phyloP scores from a whole-genome alignment of 2,329 filamentous ascomycete species.

The Penicillium sp. region DNA sequence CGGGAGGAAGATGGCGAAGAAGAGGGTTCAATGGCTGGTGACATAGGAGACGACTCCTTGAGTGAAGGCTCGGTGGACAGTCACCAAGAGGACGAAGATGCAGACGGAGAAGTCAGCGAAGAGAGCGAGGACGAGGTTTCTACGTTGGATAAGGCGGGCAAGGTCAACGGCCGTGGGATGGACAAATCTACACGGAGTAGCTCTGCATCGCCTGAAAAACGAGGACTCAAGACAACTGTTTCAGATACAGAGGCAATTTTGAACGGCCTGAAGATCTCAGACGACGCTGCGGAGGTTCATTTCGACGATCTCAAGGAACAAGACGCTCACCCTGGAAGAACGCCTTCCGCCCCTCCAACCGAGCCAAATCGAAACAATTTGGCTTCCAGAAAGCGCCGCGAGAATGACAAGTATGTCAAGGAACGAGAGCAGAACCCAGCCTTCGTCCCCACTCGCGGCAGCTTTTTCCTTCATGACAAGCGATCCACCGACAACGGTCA shows the following conservation, averaged over 20 bases:
- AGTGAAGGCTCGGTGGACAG: slow-evolving; percentile 60
- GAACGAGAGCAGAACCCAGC: slow-evolving; percentile 85
- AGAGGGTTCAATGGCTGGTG: slow-evolving; percentile 49
- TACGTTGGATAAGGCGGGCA: slow-evolving; percentile 23
- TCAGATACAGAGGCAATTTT: slow-evolving; percentile 62
- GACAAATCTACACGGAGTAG: slow-evolving; percentile 35
- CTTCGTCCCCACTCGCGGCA: slow-evolving; percentile 89
- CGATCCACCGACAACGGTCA: slow-evolving; percentile 78
- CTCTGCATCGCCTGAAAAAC: slow-evolving; percentile 33
- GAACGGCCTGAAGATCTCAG: slow-evolving; percentile 54
- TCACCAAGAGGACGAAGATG: slow-evolving; percentile 58
- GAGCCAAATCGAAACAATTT: slow-evolving; percentile 53
- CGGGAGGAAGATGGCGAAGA: slow-evolving; percentile 51
- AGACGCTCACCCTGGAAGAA: slow-evolving; percentile 31
- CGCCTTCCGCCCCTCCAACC: slow-evolving; percentile 41
- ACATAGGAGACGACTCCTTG: slow-evolving; percentile 60
- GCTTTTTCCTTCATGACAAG: slow-evolving; percentile 97
- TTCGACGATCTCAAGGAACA: slow-evolving; percentile 48
- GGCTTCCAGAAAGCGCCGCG: slow-evolving; percentile 71
- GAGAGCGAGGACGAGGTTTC: slow-evolving; percentile 52
- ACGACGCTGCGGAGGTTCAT: slow-evolving; percentile 47
- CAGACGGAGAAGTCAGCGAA: slow-evolving; percentile 59
- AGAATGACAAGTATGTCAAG: slow-evolving; percentile 88
- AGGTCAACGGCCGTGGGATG: slow-evolving; percentile 28
- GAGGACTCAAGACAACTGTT: slow-evolving; percentile 38